These are phyloP conservation scores for Mucor lusitanicus DNA, from an alignment of 371 early-diverging fungal genomes.

Conservation along the genomic window DNA sequence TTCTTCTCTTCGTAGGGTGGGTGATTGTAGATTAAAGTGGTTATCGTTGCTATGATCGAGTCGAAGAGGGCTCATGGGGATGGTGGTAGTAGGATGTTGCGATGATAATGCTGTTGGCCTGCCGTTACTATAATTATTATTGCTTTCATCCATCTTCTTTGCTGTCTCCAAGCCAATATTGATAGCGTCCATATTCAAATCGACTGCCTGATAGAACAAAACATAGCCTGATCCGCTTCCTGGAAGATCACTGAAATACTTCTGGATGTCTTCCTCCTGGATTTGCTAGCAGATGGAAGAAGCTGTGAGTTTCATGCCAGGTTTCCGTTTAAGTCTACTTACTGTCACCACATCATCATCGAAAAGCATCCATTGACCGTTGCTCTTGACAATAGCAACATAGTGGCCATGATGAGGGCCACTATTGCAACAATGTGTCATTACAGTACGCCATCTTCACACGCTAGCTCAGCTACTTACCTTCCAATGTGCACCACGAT, in stretches of 20 bases:
- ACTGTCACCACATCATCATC: conserved; percentile 93
- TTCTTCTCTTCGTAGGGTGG: not conserved
- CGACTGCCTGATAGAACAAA: conserved; percentile 74
- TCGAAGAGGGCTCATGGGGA: conserved; percentile 5
- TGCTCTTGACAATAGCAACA: conserved; percentile 85
- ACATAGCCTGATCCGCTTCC: conserved; percentile 84
- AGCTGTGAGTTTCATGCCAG: not conserved
- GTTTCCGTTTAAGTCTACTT: conserved; percentile 14
- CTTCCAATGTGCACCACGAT: conserved; percentile 95
- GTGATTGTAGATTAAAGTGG: conserved; percentile 6
- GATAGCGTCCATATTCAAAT: conserved; percentile 44
- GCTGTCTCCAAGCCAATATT: conserved; percentile 19
- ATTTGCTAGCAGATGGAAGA: conserved; percentile 46
- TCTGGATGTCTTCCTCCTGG: conserved; percentile 77
- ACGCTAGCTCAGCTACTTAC: conserved; percentile 22
- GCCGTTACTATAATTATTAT: conserved; percentile 12
- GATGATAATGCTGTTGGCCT: conserved; percentile 17
- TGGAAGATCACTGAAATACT: conserved; percentile 83
- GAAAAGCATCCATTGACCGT: conserved; percentile 89
- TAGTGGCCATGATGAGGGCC: conserved; percentile 98
- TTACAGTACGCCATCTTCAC: not conserved
- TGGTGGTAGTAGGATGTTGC: not conserved
- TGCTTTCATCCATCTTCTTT: conserved; percentile 6
- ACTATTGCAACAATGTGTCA: conserved; percentile 35
- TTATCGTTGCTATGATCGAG: not conserved